Base-by-base conservation (phyloP, 2,329 filamentous ascomycete species). In the Hymenoscyphus repandus region DNA sequence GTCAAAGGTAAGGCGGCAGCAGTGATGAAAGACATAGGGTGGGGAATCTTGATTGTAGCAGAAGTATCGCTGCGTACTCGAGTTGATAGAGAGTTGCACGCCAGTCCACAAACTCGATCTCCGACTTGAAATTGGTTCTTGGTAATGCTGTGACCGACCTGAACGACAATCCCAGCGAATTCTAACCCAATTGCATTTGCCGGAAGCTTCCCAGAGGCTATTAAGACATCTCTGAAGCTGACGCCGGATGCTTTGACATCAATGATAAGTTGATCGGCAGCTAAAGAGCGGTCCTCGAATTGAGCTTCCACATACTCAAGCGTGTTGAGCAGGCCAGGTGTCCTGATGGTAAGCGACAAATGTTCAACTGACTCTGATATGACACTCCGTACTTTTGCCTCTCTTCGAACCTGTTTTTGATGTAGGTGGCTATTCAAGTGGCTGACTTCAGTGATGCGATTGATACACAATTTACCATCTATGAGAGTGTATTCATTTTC, bases 181-280 rank as follows among this genome's bases (percentile, higher is more conserved):
- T 68, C 66, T 17, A 59, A 53, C 15, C 65, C 66, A 12, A 67
- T 56, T 15, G 54, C 57, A 0, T 53, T 47, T 10, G 60, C 56
- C 12, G 54, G 51, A 20, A 65, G 31, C 33, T 66, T 62, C 4
- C 67, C 68, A 57, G 66, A 64, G 2, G 62, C 55, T 3, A 64
- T 55, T n/a, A 64, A 55, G 13, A 68, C 57, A 47, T 68, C 66
- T 27, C 60, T 59, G 56, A 65, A 66, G 45, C 67, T 68, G 3
- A 68, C 48, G 13, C 63, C 65, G 1, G 55, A 56, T 11, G 60
- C 58, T 37, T 56, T 55, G 9, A 61, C 43, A 31, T 57, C 45
- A 12, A 63, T 54, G 30, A 61, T 56, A 6, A 63, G 34, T 10
- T 61, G 51, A 9, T 47, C 44, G 2, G 51, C 49, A 2, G 36